Evolutionary conservation across 1,284 basidiomycete species (phyloP), one percentile per base, ranked within the genome.

Genomic region (Papiliotrema flavescens): DNA sequence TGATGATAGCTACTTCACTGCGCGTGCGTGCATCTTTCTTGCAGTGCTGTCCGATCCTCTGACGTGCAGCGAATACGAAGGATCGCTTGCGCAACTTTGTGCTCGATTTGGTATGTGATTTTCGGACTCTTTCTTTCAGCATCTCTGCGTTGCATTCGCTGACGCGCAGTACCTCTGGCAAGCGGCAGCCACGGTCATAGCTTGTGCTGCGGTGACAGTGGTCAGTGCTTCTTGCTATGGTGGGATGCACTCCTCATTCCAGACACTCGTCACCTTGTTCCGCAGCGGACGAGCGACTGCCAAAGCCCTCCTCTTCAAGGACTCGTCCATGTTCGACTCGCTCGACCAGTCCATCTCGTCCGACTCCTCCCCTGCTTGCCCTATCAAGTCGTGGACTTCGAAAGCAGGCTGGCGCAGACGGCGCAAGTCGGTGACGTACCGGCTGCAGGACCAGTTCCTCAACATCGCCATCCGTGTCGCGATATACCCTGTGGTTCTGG

Each of bases 161-260:
- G 20, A 49, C 48, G 15, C 11, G 22, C n/a, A 67, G 62, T 71
- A 70, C 44, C 59, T 71, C 4, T 70, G 67, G 67, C 67, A 71
- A 47, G 55, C 64, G 3, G 47, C 68, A 26, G 63, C 69, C 3
- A 63, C 63, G 32, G 15, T 59, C 28, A 54, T 71, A 17, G 66
- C 69, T 2, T 58, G 60, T 6, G 45, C 59, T 1, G 47, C 61
- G 1, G 65, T 70, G 3, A 50, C 57, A 15, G 24, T 41, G 9
- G 49, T 51, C 19, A 13, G 49, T 43, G 39, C 7, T 17, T 40
- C 15, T 17, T 5, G 20, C 7, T 17, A 40, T 32, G 6, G n/a
- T 20, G 20, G 17, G 39, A 40, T 15, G 5, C 6, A 17, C 17
- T 15, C 5, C 39, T 40, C 5, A 40, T 3, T 35, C 3, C 23